Conservation (phyloP, 257 asterid genomes). For the Verbena officinalis region DNA sequence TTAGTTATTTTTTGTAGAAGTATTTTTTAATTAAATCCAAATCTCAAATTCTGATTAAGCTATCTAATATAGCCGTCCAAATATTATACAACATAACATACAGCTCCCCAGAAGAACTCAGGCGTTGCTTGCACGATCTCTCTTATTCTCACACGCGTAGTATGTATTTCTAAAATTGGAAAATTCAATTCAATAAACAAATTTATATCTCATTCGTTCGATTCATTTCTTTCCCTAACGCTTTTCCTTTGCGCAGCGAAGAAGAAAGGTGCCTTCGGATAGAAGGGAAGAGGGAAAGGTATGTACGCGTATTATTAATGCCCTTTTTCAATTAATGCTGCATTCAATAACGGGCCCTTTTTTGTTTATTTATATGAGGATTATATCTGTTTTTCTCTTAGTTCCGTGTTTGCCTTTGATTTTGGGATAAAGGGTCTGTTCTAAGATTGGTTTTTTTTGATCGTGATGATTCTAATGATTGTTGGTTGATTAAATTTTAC, state of each 20-base stretch:
- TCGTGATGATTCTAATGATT: constrained; percentile 15
- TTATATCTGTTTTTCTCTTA: constrained; percentile 15
- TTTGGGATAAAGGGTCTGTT: constrained; percentile 25
- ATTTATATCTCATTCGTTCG: constrained; percentile 5
- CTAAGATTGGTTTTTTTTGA: constrained; percentile 1
- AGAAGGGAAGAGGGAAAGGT: constrained; percentile 34
- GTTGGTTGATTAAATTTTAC: constrained; percentile 16
- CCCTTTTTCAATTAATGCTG: constrained; percentile 21
- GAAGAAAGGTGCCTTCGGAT: constrained; percentile 17
- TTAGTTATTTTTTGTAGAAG: too few species aligned
- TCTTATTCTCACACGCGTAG: background rate
- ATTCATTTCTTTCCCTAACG: constrained; percentile 15
- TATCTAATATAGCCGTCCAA: too few species aligned
- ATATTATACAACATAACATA: constrained; percentile 25
- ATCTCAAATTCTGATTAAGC: too few species aligned
- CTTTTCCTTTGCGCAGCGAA: constrained; percentile 40
- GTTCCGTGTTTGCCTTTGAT: background rate
- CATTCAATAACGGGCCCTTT: constrained; percentile 13
- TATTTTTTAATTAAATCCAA: too few species aligned
- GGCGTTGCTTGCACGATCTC: constrained; percentile 70
- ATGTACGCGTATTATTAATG: constrained; percentile 45
- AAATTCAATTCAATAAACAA: too few species aligned
- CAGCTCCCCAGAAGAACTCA: constrained; percentile 23
- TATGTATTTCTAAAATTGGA: too few species aligned
- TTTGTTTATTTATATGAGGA: constrained; percentile 10